A percentile compares a stretch with the other conserved stretches of the same genome.
Evolutionary conservation across 2,329 filamentous ascomycete species (phyloP).

Genomic region (Alternaria metachromatica): DNA sequence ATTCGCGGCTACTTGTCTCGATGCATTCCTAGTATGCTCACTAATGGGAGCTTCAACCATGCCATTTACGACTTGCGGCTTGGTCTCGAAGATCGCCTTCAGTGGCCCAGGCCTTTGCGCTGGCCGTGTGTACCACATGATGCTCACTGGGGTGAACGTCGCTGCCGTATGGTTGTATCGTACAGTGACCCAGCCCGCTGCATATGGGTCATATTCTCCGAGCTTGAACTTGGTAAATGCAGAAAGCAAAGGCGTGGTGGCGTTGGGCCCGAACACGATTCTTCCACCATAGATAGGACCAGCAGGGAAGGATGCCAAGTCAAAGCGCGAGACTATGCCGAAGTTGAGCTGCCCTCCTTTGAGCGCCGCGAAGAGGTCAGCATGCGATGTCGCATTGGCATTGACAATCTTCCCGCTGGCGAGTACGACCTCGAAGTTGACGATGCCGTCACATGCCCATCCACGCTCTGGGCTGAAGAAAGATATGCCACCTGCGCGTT

Average conservation of each 20-base stretch:
- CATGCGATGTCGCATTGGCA: conserved; percentile 42
- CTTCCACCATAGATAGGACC: conserved; percentile 26
- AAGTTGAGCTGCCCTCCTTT: conserved; percentile 55
- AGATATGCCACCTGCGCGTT: conserved; percentile 23
- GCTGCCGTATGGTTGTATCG: conserved; percentile 28
- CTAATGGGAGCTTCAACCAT: conserved; percentile 23
- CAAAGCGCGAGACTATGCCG: conserved; percentile 52
- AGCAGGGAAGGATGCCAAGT: conserved; percentile 37
- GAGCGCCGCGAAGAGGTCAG: conserved; percentile 51
- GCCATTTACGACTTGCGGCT: conserved; percentile 24
- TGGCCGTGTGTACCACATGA: conserved; percentile 34
- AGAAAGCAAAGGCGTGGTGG: conserved; percentile 18
- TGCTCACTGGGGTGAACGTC: conserved; percentile 22
- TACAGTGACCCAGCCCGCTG: conserved; percentile 33
- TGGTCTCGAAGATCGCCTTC: conserved; percentile 17
- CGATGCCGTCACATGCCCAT: conserved; percentile 32
- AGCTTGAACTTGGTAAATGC: conserved; percentile 31
- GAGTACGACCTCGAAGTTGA: conserved; percentile 47
- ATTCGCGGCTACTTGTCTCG: conserved; percentile 16
- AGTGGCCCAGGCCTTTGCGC: conserved; percentile 23
- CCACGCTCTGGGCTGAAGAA: conserved; percentile 29
- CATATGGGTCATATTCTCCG: conserved; percentile 27
- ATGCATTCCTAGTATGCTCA: conserved; percentile 31
- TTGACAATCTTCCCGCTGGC: conserved; percentile 48
- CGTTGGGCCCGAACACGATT: conserved; percentile 20